Evolutionary conservation across 495 filamentous ascomycete species (phyloP), one percentile per base, ranked within the genome.

Genomic region (Rhypophila decipiens): DNA sequence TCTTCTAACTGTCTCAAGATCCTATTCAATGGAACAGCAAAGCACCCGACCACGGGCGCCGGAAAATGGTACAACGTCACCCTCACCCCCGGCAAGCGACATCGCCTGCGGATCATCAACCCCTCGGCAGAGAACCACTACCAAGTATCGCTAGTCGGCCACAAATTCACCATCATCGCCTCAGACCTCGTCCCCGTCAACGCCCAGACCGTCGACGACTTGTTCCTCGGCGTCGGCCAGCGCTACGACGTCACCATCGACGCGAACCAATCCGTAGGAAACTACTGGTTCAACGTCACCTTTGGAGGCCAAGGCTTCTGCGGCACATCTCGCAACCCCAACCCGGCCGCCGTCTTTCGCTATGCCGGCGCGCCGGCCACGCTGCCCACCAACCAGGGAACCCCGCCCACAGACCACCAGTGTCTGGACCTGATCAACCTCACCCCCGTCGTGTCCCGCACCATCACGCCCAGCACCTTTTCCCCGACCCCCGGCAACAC

Each of bases 171-270:
- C n/a, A 64, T 80, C n/a, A 66, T 77, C 18, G 62, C 63, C 3
- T 68, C 49, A 20, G 74, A 78, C 48, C 67, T 69, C 23, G 69
- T 75, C 8, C 71, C 74, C 9, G 65, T 81, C 47, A 52, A 55
- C 13, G 76, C 77, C 7, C 70, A 70, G 34, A 57, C 60, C 2
- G 63, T 64, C 19, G 44, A 62, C 8, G 59, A 65, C 7, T 37
- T 85, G 5, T 61, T 65, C 9, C 68, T 87, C 23, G 74, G 58
- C 27, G 82, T 86, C 51, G 83, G 79, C 9, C 82, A 88, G 60
- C 71, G 84, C 19, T 84, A 84, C 62, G 75, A 86, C 50, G 65
- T 87, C 18, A 73, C 86, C 47, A 70, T 87, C 27, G 71, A 71
- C 34, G 83, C 82, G 5, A 69, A 79, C 41, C 68, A 78, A 42